Percentiles rank a stretch among this genome's conserved stretches.
Evolutionary conservation across 2,329 filamentous ascomycete species (phyloP).

Genomic region (Grosmannia clavigera): DNA sequence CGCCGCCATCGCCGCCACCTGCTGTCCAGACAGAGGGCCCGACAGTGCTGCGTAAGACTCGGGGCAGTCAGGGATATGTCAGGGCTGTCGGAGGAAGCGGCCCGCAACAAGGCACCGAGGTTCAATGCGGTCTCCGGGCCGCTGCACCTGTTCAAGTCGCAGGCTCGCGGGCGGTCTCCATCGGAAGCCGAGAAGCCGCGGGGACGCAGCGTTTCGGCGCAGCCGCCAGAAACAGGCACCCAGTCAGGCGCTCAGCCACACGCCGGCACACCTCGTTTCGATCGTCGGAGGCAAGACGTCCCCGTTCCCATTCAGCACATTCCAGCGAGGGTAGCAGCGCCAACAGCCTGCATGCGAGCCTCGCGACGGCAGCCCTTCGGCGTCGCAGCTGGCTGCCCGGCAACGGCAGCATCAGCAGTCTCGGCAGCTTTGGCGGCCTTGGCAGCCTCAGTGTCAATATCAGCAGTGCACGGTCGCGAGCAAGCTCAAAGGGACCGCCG

Average conservation of each 20-base stretch:
- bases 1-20: neutral
- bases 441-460: neutral
- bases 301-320: conserved; percentile 20
- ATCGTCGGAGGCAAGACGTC: conserved; percentile 17
- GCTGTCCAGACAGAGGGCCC: neutral
- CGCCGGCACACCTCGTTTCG: conserved; percentile 17
- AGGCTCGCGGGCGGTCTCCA: conserved; percentile 17
- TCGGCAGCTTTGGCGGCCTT: too few species aligned
- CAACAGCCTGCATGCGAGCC: conserved; percentile 28
- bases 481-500: conserved; percentile 29
- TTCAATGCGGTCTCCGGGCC: conserved; percentile 4
- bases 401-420: conserved; percentile 7
- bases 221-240: conserved; percentile 18
- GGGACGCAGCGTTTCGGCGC: conserved; percentile 36
- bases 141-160: neutral
- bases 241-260: conserved; percentile 7
- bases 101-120: neutral
- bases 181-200: conserved; percentile 20
- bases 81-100: neutral
- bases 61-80: neutral
- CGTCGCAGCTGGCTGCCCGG: conserved; percentile 43
- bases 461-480: conserved; percentile 29
- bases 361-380: conserved; percentile 24
- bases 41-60: neutral
- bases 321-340: conserved; percentile 25